These are phyloP conservation scores for Tricladium varicosporioides DNA, from an alignment of 2,329 filamentous ascomycete genomes.

Conservation along the genomic window DNA sequence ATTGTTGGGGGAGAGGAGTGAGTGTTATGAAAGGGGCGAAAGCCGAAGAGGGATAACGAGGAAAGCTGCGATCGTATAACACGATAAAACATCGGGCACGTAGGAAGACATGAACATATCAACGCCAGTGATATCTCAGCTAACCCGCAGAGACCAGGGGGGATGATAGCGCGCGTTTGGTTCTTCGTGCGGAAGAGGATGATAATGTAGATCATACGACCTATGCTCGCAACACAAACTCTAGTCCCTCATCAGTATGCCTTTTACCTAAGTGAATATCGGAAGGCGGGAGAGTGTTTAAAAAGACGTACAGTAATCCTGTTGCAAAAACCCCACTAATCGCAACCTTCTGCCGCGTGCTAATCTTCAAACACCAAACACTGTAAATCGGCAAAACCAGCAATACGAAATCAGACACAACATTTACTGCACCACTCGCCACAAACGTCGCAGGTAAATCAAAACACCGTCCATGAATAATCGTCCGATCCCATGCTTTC, in stretches of 20 bases:
- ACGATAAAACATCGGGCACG: slow-evolving; percentile 3
- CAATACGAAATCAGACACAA: not conserved
- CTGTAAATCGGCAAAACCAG: slow-evolving; percentile 2
- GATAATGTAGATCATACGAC: slow-evolving; percentile 1
- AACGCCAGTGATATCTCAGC: slow-evolving; percentile 6
- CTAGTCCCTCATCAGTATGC: not conserved
- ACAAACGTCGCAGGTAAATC: slow-evolving; percentile 2
- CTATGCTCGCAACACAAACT: slow-evolving; percentile 2
- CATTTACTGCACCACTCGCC: slow-evolving; percentile 4
- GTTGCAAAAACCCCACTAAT: slow-evolving; percentile 2
- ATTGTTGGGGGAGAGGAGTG: too few species aligned
- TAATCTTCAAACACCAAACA: slow-evolving; percentile 1
- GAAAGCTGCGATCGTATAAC: not conserved
- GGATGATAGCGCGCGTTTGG: slow-evolving; percentile 2
- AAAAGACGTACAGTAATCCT: not conserved
- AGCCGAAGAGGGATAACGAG: not conserved
- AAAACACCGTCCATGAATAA: not conserved
- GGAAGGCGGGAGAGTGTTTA: not conserved
- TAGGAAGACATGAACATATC: slow-evolving; percentile 6
- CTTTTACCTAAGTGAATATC: not conserved
- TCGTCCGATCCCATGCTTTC: slow-evolving; percentile 4
- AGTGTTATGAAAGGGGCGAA: not conserved
- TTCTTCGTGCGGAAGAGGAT: slow-evolving; percentile 6
- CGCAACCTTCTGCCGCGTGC: slow-evolving; percentile 1
- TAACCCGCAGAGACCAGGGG: slow-evolving; percentile 2